These are phyloP conservation scores for Candida caryicola DNA, from an alignment of 805 yeast genomes.

Conservation along the genomic window DNA sequence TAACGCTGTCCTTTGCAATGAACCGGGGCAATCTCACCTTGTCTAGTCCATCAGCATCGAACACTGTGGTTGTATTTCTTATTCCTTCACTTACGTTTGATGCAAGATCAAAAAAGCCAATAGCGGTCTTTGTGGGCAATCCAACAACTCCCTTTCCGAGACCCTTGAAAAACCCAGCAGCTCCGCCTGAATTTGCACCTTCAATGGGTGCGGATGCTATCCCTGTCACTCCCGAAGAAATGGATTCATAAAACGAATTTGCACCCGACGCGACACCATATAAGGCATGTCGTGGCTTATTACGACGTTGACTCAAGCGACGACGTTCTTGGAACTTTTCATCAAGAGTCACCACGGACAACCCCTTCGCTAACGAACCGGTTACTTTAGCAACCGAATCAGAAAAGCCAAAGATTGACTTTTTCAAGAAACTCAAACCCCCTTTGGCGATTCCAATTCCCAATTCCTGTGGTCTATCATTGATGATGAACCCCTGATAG, in stretches of 20 bases:
- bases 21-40: constrained; percentile 81
- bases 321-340: constrained; percentile 78
- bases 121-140: constrained; percentile 93
- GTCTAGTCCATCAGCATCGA: constrained; percentile 73
- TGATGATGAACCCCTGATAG: constrained; percentile 90
- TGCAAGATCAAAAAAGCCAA: constrained; percentile 90
- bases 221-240: constrained; percentile 86
- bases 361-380: constrained; percentile 91
- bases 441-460: constrained; percentile 97
- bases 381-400: constrained; percentile 92
- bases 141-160: constrained; percentile 94
- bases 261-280: constrained; percentile 87
- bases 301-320: constrained; percentile 68
- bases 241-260: constrained; percentile 78
- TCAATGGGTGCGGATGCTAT: constrained; percentile 86
- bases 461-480: constrained; percentile 91
- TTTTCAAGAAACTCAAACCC: constrained; percentile 87
- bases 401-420: constrained; percentile 90
- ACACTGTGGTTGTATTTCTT: constrained; percentile 84
- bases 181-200: constrained; percentile 87
- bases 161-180: constrained; percentile 90
- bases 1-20: constrained; percentile 64
- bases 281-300: constrained; percentile 79
- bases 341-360: constrained; percentile 88
- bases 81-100: constrained; percentile 93